Conservation (phyloP, 139 green algal genomes). For the Haematococcus sp. region DNA sequence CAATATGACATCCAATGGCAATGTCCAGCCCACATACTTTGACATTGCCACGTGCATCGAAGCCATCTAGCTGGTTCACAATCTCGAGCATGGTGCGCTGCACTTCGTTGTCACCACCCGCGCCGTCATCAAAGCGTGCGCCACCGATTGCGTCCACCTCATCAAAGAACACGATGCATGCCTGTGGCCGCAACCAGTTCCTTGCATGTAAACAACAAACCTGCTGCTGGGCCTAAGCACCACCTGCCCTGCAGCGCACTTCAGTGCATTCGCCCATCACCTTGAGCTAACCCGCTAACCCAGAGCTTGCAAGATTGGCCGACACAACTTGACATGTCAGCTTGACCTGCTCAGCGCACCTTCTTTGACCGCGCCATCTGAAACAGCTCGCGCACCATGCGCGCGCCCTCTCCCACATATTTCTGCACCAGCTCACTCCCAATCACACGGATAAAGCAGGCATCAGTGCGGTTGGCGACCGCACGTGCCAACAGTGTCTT, state of each 20-base stretch:
- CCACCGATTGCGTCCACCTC: conserved; percentile 98
- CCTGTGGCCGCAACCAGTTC: conserved; percentile 13
- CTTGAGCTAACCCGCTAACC: no score
- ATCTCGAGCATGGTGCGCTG: conserved; percentile 99
- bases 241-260: no score
- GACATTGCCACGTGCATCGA: conserved; percentile 98
- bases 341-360: conserved; percentile 5
- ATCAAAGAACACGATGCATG: conserved; percentile 99
- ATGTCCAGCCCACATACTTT: conserved; percentile 68
- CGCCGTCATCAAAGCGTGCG: conserved; percentile 93
- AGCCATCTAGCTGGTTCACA: conserved; percentile 97
- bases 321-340: neutral
- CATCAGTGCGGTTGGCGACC: conserved; percentile 97
- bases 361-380: conserved; percentile 97
- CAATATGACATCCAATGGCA: neutral
- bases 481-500: conserved; percentile 97
- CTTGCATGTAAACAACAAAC: neutral
- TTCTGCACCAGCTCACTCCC: conserved; percentile 98
- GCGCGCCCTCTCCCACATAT: conserved; percentile 96
- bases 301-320: no score
- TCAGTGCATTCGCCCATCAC: no score
- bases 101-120: conserved; percentile 98
- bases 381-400: conserved; percentile 97
- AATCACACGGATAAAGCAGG: conserved; percentile 99
- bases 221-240: no score